These are phyloP conservation scores for Grigorovia humatica DNA, from an alignment of 805 yeast genomes.

Conservation along the genomic window DNA sequence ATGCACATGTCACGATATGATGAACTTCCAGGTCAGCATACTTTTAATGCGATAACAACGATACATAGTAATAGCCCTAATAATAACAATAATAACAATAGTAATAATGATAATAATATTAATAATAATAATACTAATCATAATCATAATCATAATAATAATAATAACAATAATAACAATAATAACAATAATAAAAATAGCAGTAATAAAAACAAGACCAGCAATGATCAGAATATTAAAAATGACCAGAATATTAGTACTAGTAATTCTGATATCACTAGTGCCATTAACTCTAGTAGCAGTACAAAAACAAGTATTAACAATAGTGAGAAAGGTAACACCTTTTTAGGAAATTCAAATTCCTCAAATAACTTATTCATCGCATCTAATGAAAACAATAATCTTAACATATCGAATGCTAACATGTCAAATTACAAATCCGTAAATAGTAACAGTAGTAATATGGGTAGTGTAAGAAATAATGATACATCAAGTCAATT, in stretches of 20 bases:
- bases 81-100: too few species aligned
- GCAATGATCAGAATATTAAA: background rate
- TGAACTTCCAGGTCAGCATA: conserved; percentile 30
- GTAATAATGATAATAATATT: too few species aligned
- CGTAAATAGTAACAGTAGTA: background rate
- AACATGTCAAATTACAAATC: background rate
- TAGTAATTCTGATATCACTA: too few species aligned
- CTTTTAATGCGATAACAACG: conserved; percentile 4
- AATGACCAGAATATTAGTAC: too few species aligned
- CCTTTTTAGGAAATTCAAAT: background rate
- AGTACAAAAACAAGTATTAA: too few species aligned
- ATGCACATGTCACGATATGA: conserved; percentile 47
- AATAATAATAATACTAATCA: background rate
- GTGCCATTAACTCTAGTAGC: too few species aligned
- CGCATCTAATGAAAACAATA: background rate
- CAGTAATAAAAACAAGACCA: background rate
- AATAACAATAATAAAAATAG: too few species aligned
- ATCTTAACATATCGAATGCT: background rate
- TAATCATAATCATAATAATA: background rate
- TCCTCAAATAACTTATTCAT: background rate
- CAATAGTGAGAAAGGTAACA: too few species aligned
- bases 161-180: background rate
- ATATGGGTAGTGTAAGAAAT: background rate
- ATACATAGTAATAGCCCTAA: conserved; percentile 7
- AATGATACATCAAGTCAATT: background rate